A percentile compares a stretch with the other conserved stretches of the same genome.
Evolutionary conservation across 441 rosid genomes (phyloP).

Genomic region (Adansonia grandidieri): DNA sequence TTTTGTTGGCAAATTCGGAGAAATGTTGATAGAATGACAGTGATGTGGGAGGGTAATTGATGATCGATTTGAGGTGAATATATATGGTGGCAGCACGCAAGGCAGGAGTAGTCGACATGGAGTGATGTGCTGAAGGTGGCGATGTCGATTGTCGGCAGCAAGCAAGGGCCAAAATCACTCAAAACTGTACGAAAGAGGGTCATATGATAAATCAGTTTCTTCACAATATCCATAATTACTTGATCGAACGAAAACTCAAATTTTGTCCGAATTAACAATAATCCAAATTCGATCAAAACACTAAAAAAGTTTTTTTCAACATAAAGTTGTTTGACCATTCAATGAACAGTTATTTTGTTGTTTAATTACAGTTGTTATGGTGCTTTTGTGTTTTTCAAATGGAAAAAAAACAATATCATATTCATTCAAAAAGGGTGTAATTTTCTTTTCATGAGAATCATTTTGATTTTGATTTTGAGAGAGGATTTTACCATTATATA

Average conservation of each 20-base stretch:
- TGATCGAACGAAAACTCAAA: not conserved
- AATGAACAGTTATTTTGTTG: not conserved
- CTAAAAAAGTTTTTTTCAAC: not conserved
- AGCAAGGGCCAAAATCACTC: slow-evolving; percentile 13
- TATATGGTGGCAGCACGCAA: not conserved
- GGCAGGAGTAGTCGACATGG: not conserved
- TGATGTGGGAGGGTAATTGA: not conserved
- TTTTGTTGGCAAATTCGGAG: not conserved
- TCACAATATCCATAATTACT: not conserved
- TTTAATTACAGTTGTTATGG: not conserved
- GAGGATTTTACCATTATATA: not conserved
- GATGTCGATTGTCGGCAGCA: slow-evolving; percentile 5
- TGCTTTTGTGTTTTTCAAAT: not conserved
- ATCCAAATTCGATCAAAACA: not conserved
- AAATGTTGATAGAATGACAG: not conserved
- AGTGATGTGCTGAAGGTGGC: slow-evolving; percentile 8
- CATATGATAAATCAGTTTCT: not conserved
- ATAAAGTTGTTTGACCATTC: slow-evolving; percentile 6
- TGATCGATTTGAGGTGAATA: too few relatives aligned
- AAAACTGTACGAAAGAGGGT: not conserved
- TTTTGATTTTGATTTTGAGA: not conserved
- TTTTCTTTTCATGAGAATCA: not conserved
- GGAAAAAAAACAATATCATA: not conserved
- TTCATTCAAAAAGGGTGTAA: not conserved
- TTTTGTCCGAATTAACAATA: not conserved